phyloP scores from a whole-genome alignment of 2,329 filamentous ascomycete genomes.

The Penicillium sumatraense region DNA sequence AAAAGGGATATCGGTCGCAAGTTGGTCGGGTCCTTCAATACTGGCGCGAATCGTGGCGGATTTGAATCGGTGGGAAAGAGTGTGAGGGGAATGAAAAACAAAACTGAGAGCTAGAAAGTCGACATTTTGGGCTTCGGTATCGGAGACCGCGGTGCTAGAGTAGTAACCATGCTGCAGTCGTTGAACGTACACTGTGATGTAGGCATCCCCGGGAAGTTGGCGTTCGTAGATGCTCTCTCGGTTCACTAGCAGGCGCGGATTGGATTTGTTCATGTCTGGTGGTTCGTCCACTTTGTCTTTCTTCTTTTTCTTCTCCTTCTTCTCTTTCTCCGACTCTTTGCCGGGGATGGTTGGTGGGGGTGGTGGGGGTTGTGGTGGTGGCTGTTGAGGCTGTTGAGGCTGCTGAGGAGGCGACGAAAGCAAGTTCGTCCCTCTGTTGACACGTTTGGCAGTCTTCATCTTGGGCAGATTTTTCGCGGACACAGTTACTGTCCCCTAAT shows the following conservation, averaged over 20 bases:
- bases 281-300: slow-evolving; percentile 1
- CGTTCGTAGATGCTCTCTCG: slow-evolving; percentile 55
- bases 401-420: neutral
- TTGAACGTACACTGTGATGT: slow-evolving; percentile 55
- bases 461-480: slow-evolving; percentile 8
- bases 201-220: slow-evolving; percentile 52
- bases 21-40: slow-evolving; percentile 16
- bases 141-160: slow-evolving; percentile 48
- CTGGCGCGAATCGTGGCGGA: slow-evolving; percentile 51
- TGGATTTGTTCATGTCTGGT: slow-evolving; percentile 42
- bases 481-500: slow-evolving; percentile 12
- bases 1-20: neutral
- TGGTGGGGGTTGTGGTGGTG: neutral
- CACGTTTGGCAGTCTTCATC: slow-evolving; percentile 9
- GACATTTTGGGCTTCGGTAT: slow-evolving; percentile 47
- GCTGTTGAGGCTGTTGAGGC: neutral
- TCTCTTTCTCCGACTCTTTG: slow-evolving; percentile 8
- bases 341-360: slow-evolving; percentile 1
- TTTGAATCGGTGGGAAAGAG: slow-evolving; percentile 51
- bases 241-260: slow-evolving; percentile 43
- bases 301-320: slow-evolving; percentile 5
- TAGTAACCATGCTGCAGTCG: slow-evolving; percentile 57
- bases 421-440: neutral
- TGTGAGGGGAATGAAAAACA: slow-evolving; percentile 54
- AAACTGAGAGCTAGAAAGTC: slow-evolving; percentile 57